These are phyloP conservation scores for Zoysia matrella DNA, from an alignment of 202 grass and related monocot genomes.

Conservation along the genomic window DNA sequence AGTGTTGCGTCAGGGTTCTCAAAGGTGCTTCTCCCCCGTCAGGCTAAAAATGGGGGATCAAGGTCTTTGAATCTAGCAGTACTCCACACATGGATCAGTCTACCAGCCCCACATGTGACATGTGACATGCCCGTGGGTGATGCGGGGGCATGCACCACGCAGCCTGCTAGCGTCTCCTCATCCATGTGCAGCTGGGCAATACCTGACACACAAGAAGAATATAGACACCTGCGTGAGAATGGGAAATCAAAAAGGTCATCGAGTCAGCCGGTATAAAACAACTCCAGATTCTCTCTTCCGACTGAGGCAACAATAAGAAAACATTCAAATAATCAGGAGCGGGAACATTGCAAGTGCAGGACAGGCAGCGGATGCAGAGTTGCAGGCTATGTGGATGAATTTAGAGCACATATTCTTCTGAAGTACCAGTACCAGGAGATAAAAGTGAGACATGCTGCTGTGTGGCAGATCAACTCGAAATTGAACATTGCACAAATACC, in stretches of 20 bases:
- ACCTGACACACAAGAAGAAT: constrained; percentile 31
- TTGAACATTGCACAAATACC: constrained; percentile 13
- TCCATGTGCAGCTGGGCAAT: constrained; percentile 33
- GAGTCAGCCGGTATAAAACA: background rate
- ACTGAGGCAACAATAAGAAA: background rate
- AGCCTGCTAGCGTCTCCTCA: background rate
- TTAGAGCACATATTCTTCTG: background rate
- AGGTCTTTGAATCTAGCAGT: constrained; percentile 16
- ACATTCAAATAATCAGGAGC: background rate
- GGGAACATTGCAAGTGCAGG: background rate
- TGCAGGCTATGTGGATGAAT: background rate
- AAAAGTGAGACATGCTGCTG: background rate
- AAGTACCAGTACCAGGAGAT: background rate
- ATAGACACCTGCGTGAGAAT: constrained; percentile 16
- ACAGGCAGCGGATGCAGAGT: background rate
- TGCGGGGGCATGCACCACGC: background rate
- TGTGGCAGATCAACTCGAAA: background rate
- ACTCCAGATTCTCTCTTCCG: constrained; percentile 2
- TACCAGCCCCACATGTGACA: constrained; percentile 46
- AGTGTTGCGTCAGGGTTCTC: background rate
- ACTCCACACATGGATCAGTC: constrained; percentile 28
- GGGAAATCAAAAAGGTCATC: background rate
- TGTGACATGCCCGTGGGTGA: constrained; percentile 7
- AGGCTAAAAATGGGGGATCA: too few relatives aligned
- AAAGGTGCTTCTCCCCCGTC: background rate